Conservation (phyloP, 495 filamentous ascomycete species). For the Achaetomiella virescens region DNA sequence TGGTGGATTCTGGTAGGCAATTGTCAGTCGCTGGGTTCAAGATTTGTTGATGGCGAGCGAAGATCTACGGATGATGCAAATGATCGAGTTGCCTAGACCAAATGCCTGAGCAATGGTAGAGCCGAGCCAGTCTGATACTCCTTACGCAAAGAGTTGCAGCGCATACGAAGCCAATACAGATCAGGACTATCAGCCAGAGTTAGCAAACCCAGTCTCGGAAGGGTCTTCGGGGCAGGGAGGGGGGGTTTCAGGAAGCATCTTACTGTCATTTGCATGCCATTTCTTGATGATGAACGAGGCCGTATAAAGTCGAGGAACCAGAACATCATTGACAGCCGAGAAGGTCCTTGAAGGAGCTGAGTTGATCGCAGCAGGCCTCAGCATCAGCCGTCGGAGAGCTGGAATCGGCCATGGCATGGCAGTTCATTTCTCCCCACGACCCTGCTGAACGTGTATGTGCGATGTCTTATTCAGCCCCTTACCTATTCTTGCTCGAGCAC, state of each 20-base stretch:
- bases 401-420: too few species aligned
- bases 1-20: neutral
- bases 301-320: conserved; percentile 21
- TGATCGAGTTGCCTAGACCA: conserved; percentile 1
- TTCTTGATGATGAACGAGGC: conserved; percentile 16
- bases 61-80: conserved; percentile 6
- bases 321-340: too few species aligned
- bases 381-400: too few species aligned
- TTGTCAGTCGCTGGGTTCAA: neutral
- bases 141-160: too few species aligned
- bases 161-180: conserved; percentile 2
- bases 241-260: neutral
- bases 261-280: conserved; percentile 26
- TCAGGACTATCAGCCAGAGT: conserved; percentile 6
- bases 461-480: too few species aligned
- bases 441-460: too few species aligned
- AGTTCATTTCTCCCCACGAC: too few species aligned
- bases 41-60: neutral
- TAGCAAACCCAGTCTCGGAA: neutral
- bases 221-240: too few species aligned
- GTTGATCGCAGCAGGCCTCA: too few species aligned
- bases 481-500: too few species aligned
- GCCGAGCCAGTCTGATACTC: neutral
- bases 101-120: neutral
- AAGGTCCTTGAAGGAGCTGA: too few species aligned